Percentiles rank a stretch among this genome's conserved stretches.
phyloP scores from a whole-genome alignment of 805 yeast species.

The Candida vartiovaarae region DNA sequence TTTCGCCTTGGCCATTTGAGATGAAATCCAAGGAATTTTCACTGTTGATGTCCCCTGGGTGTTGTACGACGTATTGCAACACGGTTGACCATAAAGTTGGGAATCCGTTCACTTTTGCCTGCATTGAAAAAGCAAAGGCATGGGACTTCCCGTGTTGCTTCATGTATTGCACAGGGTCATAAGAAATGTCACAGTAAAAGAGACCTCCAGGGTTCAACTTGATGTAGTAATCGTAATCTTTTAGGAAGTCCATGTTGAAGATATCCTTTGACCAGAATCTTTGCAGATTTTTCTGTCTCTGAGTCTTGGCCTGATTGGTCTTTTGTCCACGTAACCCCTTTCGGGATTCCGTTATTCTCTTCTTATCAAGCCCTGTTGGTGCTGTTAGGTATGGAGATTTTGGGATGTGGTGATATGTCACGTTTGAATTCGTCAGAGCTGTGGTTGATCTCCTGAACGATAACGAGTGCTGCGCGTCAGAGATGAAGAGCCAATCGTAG shows the following conservation, averaged over 20 bases:
- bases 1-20: slow-evolving; percentile 59
- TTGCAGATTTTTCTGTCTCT: slow-evolving; percentile 52
- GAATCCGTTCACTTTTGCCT: slow-evolving; percentile 64
- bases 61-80: slow-evolving; percentile 49
- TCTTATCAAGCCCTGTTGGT: slow-evolving; percentile 7
- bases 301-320: slow-evolving; percentile 47
- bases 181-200: slow-evolving; percentile 40
- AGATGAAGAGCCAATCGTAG: slow-evolving; percentile 73
- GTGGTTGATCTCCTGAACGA: slow-evolving; percentile 42
- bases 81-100: slow-evolving; percentile 73
- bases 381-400: slow-evolving; percentile 42
- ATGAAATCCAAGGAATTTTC: slow-evolving; percentile 66
- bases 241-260: slow-evolving; percentile 35
- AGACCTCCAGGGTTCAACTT: slow-evolving; percentile 40
- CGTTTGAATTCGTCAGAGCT: slow-evolving; percentile 44
- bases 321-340: slow-evolving; percentile 31
- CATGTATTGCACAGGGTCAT: slow-evolving; percentile 45
- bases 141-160: slow-evolving; percentile 43
- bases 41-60: slow-evolving; percentile 52
- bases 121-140: slow-evolving; percentile 59
- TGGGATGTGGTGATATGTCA: slow-evolving; percentile 52
- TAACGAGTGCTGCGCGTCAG: slow-evolving; percentile 51
- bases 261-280: slow-evolving; percentile 41
- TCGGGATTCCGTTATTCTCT: slow-evolving; percentile 23
- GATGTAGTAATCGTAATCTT: slow-evolving; percentile 45